Conservation (phyloP, 2,329 filamentous ascomycete species). For the Pochonia chlamydosporia region DNA sequence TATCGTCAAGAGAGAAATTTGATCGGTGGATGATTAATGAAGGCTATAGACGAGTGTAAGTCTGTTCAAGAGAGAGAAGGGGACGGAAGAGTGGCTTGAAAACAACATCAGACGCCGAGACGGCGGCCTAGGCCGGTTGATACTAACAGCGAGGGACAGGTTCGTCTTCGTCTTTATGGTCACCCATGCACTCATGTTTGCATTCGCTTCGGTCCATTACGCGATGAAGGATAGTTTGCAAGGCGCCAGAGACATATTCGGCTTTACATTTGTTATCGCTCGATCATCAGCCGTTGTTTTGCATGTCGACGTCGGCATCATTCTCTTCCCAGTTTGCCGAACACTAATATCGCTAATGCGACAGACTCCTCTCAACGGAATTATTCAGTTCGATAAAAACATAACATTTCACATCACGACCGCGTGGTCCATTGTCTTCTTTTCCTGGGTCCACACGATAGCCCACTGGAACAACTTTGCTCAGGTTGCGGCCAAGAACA, state of each 20-base stretch:
- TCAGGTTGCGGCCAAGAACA: slow-evolving; percentile 67
- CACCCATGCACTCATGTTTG: slow-evolving; percentile 70
- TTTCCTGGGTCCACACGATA: slow-evolving; percentile 79
- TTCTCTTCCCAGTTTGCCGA: slow-evolving; percentile 77
- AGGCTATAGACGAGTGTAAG: slow-evolving; percentile 73
- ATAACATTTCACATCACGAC: slow-evolving; percentile 83
- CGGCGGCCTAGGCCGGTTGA: no score
- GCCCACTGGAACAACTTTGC: slow-evolving; percentile 86
- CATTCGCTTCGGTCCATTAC: slow-evolving; percentile 76
- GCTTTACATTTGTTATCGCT: slow-evolving; percentile 71
- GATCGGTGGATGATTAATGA: slow-evolving; percentile 89
- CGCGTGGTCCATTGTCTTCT: slow-evolving; percentile 85
- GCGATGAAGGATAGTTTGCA: slow-evolving; percentile 70
- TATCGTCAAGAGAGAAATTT: slow-evolving; percentile 66
- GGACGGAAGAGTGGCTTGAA: neutral
- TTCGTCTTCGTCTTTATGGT: slow-evolving; percentile 72
- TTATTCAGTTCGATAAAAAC: slow-evolving; percentile 86
- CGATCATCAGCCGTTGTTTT: slow-evolving; percentile 69
- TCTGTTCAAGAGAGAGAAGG: slow-evolving; percentile 14
- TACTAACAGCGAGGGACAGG: slow-evolving; percentile 30
- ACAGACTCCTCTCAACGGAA: slow-evolving; percentile 76
- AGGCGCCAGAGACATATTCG: slow-evolving; percentile 61
- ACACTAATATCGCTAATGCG: slow-evolving; percentile 77
- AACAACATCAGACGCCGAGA: no score
- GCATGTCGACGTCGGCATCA: slow-evolving; percentile 74